Evolutionary conservation across 805 yeast species (phyloP), one percentile per base, ranked within the genome.

Genomic region (Saturnispora zaruensis): DNA sequence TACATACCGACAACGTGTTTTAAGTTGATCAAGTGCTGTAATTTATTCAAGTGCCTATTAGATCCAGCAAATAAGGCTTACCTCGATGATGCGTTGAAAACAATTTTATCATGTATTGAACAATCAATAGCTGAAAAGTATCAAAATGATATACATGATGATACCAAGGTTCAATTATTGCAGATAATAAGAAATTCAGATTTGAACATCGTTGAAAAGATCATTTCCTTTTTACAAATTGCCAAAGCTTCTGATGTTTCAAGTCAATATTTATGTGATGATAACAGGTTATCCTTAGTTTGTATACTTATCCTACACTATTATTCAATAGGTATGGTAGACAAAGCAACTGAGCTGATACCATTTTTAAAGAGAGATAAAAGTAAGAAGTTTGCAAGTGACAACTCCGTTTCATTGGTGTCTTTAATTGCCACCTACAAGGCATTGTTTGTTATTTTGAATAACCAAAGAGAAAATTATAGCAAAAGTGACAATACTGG

Each of bases 271-370:
- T 53, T 65, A 6, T 51, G 61, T 14, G 61, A 63, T 41, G 68
- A 64, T 38, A 63, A 62, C 40, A 56, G 67, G 49, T 46, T 66
- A 8, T 56, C 63, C 4, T 51, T 66, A 41, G 57, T 66, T 1
- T 64, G 68, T 49, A 56, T 63, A 1, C 48, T 64, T 42, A 62
- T 66, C 20, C 30, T 63, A 21, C 60, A 64, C 48, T 64, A 63
- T 45, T 58, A 60, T 46, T 53, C 60, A 2, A 45, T 44, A 21
- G 56, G 55, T 28, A 58, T 64, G 28, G 16, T 36, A 6, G 37
- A 44, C 2, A 55, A 60, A 21, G 64, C 59, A 6, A 56, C 57
- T 33, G 50, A 51, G 9, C 55, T 66, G 49, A 55, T 64, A 14
- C 55, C 55, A 44, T 59, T 61, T 54, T 46, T 66, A 51, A 56